A percentile compares a stretch with the other conserved stretches of the same genome.
Conservation (phyloP, 1,284 basidiomycete species). For the Gomphus sp. region DNA sequence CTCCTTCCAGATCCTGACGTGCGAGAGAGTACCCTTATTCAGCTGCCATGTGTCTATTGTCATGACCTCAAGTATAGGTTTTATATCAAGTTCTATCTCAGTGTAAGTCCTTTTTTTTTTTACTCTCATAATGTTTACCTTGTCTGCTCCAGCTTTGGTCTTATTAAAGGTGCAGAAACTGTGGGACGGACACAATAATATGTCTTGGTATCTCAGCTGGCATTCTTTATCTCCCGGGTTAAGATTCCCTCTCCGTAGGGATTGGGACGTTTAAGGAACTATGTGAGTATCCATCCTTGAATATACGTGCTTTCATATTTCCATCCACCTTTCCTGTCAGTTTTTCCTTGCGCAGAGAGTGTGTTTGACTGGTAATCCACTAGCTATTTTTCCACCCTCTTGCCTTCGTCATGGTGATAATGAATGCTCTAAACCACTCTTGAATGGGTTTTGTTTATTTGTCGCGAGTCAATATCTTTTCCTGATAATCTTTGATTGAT, state of each 20-base stretch:
- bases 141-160: too few relatives aligned
- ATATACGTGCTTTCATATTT: background rate
- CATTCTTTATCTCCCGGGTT: background rate
- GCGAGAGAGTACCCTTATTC: too few relatives aligned
- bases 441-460: constrained; percentile 24
- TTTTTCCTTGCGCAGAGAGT: background rate
- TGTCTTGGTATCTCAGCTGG: background rate
- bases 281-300: background rate
- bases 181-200: too few relatives aligned
- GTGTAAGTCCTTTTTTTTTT: background rate
- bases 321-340: background rate
- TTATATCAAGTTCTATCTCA: background rate
- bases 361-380: background rate
- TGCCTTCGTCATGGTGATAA: constrained; percentile 18
- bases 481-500: background rate
- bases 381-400: constrained; percentile 18
- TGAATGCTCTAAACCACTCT: constrained; percentile 23
- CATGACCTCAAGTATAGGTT: too few relatives aligned
- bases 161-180: too few relatives aligned
- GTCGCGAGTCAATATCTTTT: background rate
- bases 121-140: background rate
- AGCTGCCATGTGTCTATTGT: too few relatives aligned
- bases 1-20: too few relatives aligned
- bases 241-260: background rate
- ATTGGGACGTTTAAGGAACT: background rate